Evolutionary conservation across 371 early-diverging fungal species (phyloP).

Genomic region (Circinella umbellata): DNA sequence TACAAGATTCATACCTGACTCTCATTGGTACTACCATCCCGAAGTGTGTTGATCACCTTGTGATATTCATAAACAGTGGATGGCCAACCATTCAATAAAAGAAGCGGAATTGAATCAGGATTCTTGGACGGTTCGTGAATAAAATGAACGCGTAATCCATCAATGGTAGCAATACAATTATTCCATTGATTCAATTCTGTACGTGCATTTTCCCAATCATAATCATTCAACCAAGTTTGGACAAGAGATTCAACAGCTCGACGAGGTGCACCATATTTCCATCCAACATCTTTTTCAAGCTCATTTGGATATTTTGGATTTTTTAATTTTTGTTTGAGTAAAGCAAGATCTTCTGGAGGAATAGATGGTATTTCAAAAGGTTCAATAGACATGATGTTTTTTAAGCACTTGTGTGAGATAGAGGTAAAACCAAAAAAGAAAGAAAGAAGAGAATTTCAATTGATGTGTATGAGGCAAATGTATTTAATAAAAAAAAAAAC

Average conservation of each 20-base stretch:
- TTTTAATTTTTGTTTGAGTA: slow-evolving; percentile 20
- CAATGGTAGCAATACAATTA: slow-evolving; percentile 55
- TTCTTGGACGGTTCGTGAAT: slow-evolving; percentile 56
- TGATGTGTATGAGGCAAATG: no score
- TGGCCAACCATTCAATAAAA: slow-evolving; percentile 76
- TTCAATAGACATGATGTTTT: slow-evolving; percentile 7
- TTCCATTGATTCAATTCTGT: slow-evolving; percentile 49
- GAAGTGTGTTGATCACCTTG: slow-evolving; percentile 51
- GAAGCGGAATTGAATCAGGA: slow-evolving; percentile 59
- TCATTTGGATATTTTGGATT: slow-evolving; percentile 37
- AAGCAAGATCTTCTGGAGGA: slow-evolving; percentile 17
- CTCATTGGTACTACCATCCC: slow-evolving; percentile 31
- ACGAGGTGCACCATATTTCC: slow-evolving; percentile 55
- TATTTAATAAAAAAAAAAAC: no score
- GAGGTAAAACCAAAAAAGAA: neutral
- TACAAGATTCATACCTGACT: slow-evolving; percentile 20
- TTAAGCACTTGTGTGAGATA: no score
- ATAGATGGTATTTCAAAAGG: slow-evolving; percentile 35
- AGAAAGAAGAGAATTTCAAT: neutral
- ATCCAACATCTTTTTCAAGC: slow-evolving; percentile 53
- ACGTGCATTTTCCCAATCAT: slow-evolving; percentile 50
- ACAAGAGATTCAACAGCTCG: slow-evolving; percentile 51
- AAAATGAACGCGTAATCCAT: slow-evolving; percentile 61
- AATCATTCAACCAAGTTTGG: slow-evolving; percentile 48
- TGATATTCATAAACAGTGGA: slow-evolving; percentile 69